phyloP scores from a whole-genome alignment of 2,329 filamentous ascomycete species.

The Dactylellina leptospora region DNA sequence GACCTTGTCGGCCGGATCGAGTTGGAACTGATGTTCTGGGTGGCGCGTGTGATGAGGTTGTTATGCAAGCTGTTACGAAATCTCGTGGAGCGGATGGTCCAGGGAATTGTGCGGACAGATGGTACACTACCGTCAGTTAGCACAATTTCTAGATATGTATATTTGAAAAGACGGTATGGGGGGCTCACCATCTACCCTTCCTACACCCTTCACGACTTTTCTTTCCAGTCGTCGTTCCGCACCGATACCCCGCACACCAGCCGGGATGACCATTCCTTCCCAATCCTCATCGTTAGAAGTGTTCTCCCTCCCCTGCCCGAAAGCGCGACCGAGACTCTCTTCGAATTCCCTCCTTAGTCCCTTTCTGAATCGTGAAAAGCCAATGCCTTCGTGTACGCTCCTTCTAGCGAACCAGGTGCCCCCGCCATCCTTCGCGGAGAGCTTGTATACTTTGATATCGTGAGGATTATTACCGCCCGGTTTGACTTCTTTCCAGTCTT shows the following conservation, averaged over 20 bases:
- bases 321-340: conserved; percentile 29
- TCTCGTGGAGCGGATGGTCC: conserved; percentile 87
- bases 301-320: conserved; percentile 23
- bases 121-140: conserved; percentile 70
- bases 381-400: conserved; percentile 80
- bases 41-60: conserved; percentile 54
- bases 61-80: conserved; percentile 71
- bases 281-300: conserved; percentile 2
- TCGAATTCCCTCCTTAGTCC: conserved; percentile 80
- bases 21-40: conserved; percentile 56
- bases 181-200: conserved; percentile 70
- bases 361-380: conserved; percentile 79
- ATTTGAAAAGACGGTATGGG: background rate
- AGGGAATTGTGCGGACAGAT: conserved; percentile 87
- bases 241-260: conserved; percentile 76
- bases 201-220: conserved; percentile 67
- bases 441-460: conserved; percentile 80
- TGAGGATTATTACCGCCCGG: conserved; percentile 77
- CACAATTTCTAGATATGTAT: background rate
- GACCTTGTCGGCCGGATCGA: conserved; percentile 49
- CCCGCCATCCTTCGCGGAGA: conserved; percentile 78
- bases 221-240: conserved; percentile 78
- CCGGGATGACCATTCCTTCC: conserved; percentile 40
- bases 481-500: conserved; percentile 88
- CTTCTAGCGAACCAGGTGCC: conserved; percentile 89